These are phyloP conservation scores for Mixia osmundae DNA, from an alignment of 1,284 basidiomycete genomes.

Conservation along the genomic window DNA sequence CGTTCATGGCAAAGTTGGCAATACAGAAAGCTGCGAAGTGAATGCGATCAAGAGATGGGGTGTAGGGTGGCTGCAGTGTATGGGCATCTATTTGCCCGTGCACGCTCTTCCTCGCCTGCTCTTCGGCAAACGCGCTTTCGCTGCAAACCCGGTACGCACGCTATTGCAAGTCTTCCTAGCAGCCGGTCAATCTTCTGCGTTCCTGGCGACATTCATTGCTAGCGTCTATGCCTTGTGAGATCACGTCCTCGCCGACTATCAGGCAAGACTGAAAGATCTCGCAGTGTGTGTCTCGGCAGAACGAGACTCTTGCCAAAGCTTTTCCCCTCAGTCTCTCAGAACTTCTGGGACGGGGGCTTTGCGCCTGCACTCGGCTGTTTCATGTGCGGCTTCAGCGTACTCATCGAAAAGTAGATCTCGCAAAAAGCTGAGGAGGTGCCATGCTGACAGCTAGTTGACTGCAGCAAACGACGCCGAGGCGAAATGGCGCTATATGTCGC, in stretches of 20 bases:
- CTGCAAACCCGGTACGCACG: conserved; percentile 12
- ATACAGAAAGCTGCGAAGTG: conserved; percentile 18
- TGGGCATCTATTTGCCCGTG: conserved; percentile 24
- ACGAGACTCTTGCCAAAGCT: too few species aligned
- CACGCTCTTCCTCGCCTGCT: conserved; percentile 22
- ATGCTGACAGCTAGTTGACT: too few species aligned
- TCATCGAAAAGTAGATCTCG: too few species aligned
- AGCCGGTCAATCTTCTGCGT: conserved; percentile 20
- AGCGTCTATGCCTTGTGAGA: conserved; percentile 17
- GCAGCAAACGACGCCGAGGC: conserved; percentile 21
- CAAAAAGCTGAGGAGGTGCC: too few species aligned
- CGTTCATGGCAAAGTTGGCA: conserved; percentile 21
- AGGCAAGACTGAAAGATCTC: background rate
- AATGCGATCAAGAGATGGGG: conserved; percentile 21
- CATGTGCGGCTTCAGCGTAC: conserved; percentile 13
- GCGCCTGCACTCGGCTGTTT: conserved; percentile 14
- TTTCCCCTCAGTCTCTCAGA: too few species aligned
- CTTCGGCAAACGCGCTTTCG: conserved; percentile 17
- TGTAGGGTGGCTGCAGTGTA: conserved; percentile 19
- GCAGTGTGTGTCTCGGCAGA: conserved; percentile 11
- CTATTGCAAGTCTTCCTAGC: conserved; percentile 18
- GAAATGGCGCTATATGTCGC: conserved; percentile 25
- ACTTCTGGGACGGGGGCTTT: conserved; percentile 18
- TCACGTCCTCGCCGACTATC: background rate
- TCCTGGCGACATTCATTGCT: conserved; percentile 23